phyloP scores from a whole-genome alignment of 2,329 filamentous ascomycete species.

The Clonostachys sp. region DNA sequence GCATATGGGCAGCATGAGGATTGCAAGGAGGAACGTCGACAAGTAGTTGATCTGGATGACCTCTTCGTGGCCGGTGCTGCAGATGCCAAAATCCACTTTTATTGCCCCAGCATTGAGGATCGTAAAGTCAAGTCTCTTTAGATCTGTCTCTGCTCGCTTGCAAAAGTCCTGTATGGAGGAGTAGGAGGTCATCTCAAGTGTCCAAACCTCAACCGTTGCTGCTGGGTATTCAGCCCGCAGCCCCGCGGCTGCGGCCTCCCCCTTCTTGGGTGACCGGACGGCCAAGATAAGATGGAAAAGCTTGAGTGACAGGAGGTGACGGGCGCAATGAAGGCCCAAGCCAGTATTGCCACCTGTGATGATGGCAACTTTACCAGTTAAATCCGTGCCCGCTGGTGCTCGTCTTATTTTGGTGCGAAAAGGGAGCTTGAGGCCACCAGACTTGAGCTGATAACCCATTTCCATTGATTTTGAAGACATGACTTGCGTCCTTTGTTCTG shows the following conservation, averaged over 20 bases:
- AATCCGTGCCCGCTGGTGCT: slow-evolving; percentile 15
- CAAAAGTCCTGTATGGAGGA: slow-evolving; percentile 12
- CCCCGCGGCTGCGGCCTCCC: slow-evolving; percentile 5
- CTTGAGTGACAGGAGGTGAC: slow-evolving; percentile 27
- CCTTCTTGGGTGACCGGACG: slow-evolving; percentile 21
- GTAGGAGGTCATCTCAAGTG: slow-evolving; percentile 16
- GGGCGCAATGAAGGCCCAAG: slow-evolving; percentile 32
- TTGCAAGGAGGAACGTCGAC: slow-evolving; percentile 17
- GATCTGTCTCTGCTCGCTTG: slow-evolving; percentile 4
- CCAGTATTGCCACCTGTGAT: slow-evolving; percentile 38
- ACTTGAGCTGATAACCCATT: too few relatives aligned
- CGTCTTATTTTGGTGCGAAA: too few relatives aligned
- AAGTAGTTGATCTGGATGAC: slow-evolving; percentile 25
- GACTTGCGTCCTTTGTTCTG: too few relatives aligned
- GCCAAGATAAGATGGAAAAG: slow-evolving; percentile 32
- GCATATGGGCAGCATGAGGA: slow-evolving; percentile 16
- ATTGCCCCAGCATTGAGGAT: slow-evolving; percentile 27
- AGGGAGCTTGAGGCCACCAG: too few relatives aligned
- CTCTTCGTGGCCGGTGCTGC: slow-evolving; percentile 18
- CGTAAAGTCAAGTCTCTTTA: slow-evolving; percentile 12
- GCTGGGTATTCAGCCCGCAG: not conserved
- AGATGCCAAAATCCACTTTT: slow-evolving; percentile 7
- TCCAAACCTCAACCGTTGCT: slow-evolving; percentile 14
- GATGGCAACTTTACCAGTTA: slow-evolving; percentile 20
- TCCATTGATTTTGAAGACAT: too few relatives aligned